Evolutionary conservation across 768 basidiomycete genomes (phyloP).

Genomic region (Tricholoma flavovirens): DNA sequence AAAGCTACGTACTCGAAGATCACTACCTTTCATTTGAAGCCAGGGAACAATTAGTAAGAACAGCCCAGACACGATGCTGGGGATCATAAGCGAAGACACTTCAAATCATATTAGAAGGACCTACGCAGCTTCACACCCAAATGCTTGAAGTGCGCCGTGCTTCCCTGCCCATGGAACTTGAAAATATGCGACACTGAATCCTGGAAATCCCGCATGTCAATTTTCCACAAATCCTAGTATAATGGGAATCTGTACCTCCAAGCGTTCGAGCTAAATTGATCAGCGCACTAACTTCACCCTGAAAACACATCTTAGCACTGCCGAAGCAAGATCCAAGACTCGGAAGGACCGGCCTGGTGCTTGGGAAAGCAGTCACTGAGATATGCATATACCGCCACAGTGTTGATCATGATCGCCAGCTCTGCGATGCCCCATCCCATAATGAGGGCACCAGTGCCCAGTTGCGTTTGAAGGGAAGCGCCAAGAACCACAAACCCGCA

Average conservation of each 20-base stretch:
- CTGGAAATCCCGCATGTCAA: slow-evolving; percentile 13
- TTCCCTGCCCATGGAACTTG: slow-evolving; percentile 61
- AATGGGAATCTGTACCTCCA: slow-evolving; percentile 33
- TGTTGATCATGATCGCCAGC: slow-evolving; percentile 51
- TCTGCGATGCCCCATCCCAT: slow-evolving; percentile 67
- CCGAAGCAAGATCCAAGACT: neutral
- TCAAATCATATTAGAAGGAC: slow-evolving; percentile 14
- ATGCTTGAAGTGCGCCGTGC: slow-evolving; percentile 55
- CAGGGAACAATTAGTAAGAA: slow-evolving; percentile 48
- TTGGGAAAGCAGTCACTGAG: slow-evolving; percentile 23
- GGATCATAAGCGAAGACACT: neutral
- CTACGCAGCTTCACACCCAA: slow-evolving; percentile 58
- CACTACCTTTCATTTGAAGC: slow-evolving; percentile 43
- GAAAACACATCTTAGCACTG: neutral
- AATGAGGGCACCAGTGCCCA: slow-evolving; percentile 47
- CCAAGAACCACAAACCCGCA: slow-evolving; percentile 58
- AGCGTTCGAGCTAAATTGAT: slow-evolving; percentile 52
- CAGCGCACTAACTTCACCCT: slow-evolving; percentile 61
- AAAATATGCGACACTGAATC: slow-evolving; percentile 62
- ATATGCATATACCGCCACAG: slow-evolving; percentile 54
- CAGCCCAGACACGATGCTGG: slow-evolving; percentile 42
- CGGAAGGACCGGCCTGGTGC: slow-evolving; percentile 24
- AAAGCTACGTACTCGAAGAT: slow-evolving; percentile 36
- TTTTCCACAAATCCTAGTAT: neutral
- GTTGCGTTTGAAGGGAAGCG: slow-evolving; percentile 46